These are phyloP conservation scores for Stephania yunnanensis DNA, from an alignment of 164 flowering plant species.

Conservation along the genomic window DNA sequence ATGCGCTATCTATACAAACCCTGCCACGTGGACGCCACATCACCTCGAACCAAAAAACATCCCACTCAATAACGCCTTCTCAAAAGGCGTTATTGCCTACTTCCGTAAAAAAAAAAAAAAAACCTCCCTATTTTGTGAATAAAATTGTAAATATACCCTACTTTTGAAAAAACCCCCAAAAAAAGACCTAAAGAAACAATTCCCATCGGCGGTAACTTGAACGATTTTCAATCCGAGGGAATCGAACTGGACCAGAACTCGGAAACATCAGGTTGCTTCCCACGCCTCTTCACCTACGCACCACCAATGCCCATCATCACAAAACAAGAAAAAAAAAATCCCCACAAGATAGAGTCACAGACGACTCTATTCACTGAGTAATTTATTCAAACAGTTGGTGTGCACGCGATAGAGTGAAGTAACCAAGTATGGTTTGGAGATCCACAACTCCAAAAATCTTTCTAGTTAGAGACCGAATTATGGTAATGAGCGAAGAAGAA, in stretches of 20 bases:
- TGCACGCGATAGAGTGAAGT: not conserved
- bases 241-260: constrained; percentile 71
- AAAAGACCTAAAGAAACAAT: constrained; percentile 83
- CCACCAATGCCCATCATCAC: not conserved
- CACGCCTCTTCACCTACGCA: constrained; percentile 50
- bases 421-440: not conserved
- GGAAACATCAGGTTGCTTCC: constrained; percentile 49
- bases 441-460: not conserved
- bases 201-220: constrained; percentile 83
- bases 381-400: not conserved
- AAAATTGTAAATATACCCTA: too few species aligned
- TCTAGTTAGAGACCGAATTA: not conserved
- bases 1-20: too few species aligned
- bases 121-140: too few species aligned
- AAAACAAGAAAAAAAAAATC: not conserved
- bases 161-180: too few species aligned
- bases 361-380: not conserved
- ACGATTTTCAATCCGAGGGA: constrained; percentile 59
- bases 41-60: too few species aligned
- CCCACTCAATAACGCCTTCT: too few species aligned
- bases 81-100: too few species aligned
- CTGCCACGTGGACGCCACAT: too few species aligned
- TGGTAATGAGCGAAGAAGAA: not conserved
- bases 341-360: not conserved
- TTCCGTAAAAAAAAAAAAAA: too few species aligned